phyloP scores from a whole-genome alignment of 2,329 filamentous ascomycete species.

The Aaosphaeria pasadenensis region DNA sequence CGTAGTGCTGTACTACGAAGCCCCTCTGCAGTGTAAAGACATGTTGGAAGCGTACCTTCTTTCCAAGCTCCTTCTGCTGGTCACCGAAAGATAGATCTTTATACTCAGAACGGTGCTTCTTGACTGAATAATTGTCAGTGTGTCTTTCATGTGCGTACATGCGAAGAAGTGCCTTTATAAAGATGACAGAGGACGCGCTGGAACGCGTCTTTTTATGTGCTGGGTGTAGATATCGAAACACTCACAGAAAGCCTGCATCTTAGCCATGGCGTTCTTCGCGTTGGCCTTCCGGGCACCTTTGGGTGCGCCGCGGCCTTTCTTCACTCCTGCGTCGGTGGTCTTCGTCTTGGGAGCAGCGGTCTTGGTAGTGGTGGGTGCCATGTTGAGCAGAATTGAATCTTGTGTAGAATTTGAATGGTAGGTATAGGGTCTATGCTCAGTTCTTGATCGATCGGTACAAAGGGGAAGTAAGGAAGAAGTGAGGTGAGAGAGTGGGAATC shows the following conservation, averaged over 20 bases:
- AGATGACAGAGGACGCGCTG: conserved; percentile 10
- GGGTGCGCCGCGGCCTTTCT: conserved; percentile 18
- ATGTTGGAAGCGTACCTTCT: conserved; percentile 16
- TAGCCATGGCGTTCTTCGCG: conserved; percentile 26
- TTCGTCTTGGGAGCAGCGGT: conserved; percentile 20
- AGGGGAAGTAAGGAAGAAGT: conserved; percentile 1
- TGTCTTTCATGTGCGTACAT: not conserved
- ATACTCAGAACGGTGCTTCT: conserved; percentile 33
- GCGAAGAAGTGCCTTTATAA: too few species aligned
- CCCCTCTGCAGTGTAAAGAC: too few species aligned
- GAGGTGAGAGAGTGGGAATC: not conserved
- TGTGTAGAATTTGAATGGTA: not conserved
- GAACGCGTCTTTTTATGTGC: conserved; percentile 10
- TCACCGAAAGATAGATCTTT: conserved; percentile 32
- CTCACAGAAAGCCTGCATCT: conserved; percentile 37
- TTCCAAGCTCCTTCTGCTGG: conserved; percentile 36
- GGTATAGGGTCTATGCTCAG: not conserved
- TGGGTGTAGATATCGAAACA: conserved; percentile 4
- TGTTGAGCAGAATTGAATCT: not conserved
- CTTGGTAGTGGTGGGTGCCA: conserved; percentile 17
- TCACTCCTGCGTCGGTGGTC: conserved; percentile 21
- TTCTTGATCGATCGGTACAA: not conserved
- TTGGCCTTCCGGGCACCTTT: conserved; percentile 6
- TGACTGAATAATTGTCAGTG: conserved; percentile 19
- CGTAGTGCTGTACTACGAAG: too few species aligned